Conservation (phyloP, 257 asterid species). For the Solanum peruvianum region DNA sequence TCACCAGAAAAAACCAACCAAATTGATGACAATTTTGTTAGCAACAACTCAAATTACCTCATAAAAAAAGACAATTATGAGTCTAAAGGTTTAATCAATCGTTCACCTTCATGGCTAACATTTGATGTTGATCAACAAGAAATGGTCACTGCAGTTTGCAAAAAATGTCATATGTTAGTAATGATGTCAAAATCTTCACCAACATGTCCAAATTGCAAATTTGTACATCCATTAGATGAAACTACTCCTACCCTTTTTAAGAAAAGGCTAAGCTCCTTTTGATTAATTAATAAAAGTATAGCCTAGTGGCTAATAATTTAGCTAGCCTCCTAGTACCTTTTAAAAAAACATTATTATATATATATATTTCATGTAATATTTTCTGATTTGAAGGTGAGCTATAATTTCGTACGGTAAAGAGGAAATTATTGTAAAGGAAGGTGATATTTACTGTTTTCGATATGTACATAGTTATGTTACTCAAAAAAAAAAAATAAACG, state of each 20-base stretch:
- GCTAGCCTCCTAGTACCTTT: background rate
- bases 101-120: conserved; percentile 51
- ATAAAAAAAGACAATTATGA: background rate
- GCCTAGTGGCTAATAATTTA: background rate
- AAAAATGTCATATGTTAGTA: conserved; percentile 64
- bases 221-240: conserved; percentile 35
- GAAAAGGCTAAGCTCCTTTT: conserved; percentile 21
- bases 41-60: background rate
- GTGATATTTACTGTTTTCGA: background rate
- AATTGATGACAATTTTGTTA: background rate
- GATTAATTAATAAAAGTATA: background rate
- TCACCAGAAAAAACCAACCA: conserved; percentile 11
- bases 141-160: conserved; percentile 75
- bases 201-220: conserved; percentile 74
- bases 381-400: background rate
- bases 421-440: background rate
- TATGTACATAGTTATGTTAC: background rate
- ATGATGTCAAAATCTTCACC: conserved; percentile 63
- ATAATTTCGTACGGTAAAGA: background rate
- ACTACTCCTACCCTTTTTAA: conserved; percentile 11
- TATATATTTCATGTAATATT: background rate
- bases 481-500: background rate
- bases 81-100: conserved; percentile 4
- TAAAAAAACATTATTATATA: background rate
- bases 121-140: conserved; percentile 49